Evolutionary conservation across 176 grass and related monocot genomes (phyloP).

Genomic region (Poa annua): DNA sequence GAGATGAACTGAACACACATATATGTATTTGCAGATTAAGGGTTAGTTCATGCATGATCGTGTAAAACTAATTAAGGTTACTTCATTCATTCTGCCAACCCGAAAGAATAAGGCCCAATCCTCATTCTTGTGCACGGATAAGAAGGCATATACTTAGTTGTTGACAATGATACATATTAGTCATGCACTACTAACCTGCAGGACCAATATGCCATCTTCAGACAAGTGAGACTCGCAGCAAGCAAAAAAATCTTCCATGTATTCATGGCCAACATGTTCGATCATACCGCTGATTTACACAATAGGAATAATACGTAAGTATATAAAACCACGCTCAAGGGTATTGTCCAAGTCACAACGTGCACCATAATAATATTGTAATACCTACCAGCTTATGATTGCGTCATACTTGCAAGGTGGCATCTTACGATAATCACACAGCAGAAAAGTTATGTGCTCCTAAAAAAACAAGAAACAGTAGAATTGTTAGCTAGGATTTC

Average conservation of each 20-base stretch:
- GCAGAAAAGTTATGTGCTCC: background rate
- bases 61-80: background rate
- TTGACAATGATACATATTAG: background rate
- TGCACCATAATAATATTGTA: background rate
- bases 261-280: slow-evolving; percentile 28
- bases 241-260: slow-evolving; percentile 12
- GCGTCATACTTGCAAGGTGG: slow-evolving; percentile 27
- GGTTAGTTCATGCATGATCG: background rate
- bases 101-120: background rate
- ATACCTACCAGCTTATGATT: slow-evolving; percentile 17
- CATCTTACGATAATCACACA: slow-evolving; percentile 7
- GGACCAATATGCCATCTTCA: slow-evolving; percentile 1
- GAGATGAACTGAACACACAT: background rate
- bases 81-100: background rate
- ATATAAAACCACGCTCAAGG: background rate
- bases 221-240: slow-evolving; percentile 3
- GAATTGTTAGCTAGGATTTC: background rate
- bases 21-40: background rate
- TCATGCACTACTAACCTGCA: slow-evolving; percentile 4
- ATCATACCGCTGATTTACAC: background rate
- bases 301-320: background rate
- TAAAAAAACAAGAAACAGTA: background rate
- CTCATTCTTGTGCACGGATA: background rate
- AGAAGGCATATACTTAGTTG: background rate
- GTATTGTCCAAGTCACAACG: background rate